These are phyloP conservation scores for Candida coleopterorum DNA, from an alignment of 805 yeast genomes.

Conservation along the genomic window DNA sequence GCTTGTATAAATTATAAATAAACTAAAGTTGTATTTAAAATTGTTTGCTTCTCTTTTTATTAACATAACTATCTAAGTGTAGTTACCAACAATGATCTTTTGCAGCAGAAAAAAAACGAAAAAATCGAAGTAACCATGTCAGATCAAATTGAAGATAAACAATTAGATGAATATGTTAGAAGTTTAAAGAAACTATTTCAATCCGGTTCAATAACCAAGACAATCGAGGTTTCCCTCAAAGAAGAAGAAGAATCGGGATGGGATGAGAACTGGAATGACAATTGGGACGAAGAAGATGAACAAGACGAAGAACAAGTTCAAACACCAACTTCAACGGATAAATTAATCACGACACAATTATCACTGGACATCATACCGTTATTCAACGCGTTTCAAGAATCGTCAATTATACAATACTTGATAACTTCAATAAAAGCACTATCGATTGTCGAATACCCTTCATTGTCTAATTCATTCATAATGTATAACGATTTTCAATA, in stretches of 20 bases:
- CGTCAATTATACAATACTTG: conserved; percentile 16
- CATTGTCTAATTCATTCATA: conserved; percentile 26
- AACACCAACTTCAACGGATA: background rate
- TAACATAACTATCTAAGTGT: too few relatives aligned
- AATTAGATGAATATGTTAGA: conserved; percentile 33
- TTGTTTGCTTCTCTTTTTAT: too few relatives aligned
- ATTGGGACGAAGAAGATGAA: conserved; percentile 23
- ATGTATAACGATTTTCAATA: conserved; percentile 31
- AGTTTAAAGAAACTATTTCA: conserved; percentile 20
- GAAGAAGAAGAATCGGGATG: conserved; percentile 4
- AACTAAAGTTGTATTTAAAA: too few relatives aligned
- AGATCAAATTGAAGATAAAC: conserved; percentile 1
- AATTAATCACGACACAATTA: conserved; percentile 6
- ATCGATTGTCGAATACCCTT: conserved; percentile 29
- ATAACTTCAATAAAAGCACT: conserved; percentile 27
- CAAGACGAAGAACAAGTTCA: conserved; percentile 4
- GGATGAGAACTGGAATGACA: conserved; percentile 16
- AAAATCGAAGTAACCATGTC: background rate
- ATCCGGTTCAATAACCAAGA: conserved; percentile 1
- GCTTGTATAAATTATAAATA: too few relatives aligned
- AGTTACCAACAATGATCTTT: too few relatives aligned
- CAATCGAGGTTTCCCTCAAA: conserved; percentile 1
- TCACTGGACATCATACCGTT: conserved; percentile 19
- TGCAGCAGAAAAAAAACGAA: background rate
- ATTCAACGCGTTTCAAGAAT: conserved; percentile 19